Evolutionary conservation across 148 eudicot species (phyloP).

Genomic region (Camellia lanceoleosa): DNA sequence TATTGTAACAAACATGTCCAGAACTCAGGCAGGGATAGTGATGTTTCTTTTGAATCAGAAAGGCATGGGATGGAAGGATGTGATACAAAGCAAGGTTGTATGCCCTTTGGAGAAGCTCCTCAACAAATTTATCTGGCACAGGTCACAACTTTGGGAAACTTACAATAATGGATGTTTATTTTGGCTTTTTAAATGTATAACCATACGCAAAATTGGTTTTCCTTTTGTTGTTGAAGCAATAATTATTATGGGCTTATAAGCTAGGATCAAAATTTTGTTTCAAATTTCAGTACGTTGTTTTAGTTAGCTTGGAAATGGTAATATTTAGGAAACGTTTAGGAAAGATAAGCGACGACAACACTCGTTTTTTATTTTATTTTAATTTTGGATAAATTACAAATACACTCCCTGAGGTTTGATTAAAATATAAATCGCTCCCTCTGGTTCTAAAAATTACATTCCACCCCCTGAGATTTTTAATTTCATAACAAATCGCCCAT

Average conservation of each 20-base stretch:
- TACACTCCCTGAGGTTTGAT: too few relatives aligned
- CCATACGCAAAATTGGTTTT: conserved; percentile 8
- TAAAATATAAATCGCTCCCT: too few relatives aligned
- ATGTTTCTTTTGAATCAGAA: conserved; percentile 33
- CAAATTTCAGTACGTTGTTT: too few relatives aligned
- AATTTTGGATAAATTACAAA: too few relatives aligned
- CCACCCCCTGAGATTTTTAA: too few relatives aligned
- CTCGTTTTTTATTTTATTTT: too few relatives aligned
- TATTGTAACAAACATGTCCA: conserved; percentile 45
- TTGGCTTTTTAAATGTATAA: not conserved
- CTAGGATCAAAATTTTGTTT: too few relatives aligned
- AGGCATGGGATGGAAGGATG: conserved; percentile 19
- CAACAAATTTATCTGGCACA: conserved; percentile 82
- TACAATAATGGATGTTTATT: conserved; percentile 4
- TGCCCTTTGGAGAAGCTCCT: conserved; percentile 37
- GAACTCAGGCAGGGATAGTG: conserved; percentile 25
- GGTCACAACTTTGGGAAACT: conserved; percentile 38
- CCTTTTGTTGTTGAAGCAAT: not conserved
- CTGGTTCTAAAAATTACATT: too few relatives aligned
- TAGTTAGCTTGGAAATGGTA: too few relatives aligned
- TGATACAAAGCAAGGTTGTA: conserved; percentile 33
- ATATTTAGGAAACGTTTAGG: too few relatives aligned
- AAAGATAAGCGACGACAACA: too few relatives aligned
- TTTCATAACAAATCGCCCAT: too few relatives aligned
- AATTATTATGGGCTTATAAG: conserved; percentile 3